Percentiles rank a stretch among this genome's conserved stretches.
These are phyloP conservation scores for Candida incommunis DNA, from an alignment of 805 yeast genomes.

Conservation along the genomic window DNA sequence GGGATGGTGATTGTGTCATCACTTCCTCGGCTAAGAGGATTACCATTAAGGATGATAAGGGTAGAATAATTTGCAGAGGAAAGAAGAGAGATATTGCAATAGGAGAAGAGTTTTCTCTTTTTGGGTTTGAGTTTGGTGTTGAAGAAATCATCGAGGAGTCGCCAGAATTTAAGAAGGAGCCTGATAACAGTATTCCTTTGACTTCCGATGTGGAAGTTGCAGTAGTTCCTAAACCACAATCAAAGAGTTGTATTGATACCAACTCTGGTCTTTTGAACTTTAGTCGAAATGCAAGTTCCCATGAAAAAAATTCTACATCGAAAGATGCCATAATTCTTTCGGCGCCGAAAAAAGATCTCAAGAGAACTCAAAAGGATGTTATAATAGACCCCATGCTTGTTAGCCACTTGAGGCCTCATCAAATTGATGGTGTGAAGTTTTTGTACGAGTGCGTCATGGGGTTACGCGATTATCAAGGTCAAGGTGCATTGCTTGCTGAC, in stretches of 20 bases:
- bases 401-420: constrained; percentile 59
- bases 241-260: too few relatives aligned
- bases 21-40: constrained; percentile 12
- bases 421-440: constrained; percentile 69
- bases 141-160: constrained; percentile 3
- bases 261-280: background rate
- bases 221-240: background rate
- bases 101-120: constrained; percentile 35
- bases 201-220: background rate
- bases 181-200: background rate
- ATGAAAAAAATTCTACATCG: constrained; percentile 15
- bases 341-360: constrained; percentile 21
- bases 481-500: constrained; percentile 84
- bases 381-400: constrained; percentile 23
- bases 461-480: constrained; percentile 28
- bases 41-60: constrained; percentile 14
- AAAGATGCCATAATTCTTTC: constrained; percentile 16
- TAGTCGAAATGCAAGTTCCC: background rate
- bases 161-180: background rate
- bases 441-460: constrained; percentile 78
- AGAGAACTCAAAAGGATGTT: constrained; percentile 28
- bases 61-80: constrained; percentile 17
- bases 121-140: constrained; percentile 37
- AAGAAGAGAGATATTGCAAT: constrained; percentile 10
- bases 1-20: constrained; percentile 86